Evolutionary conservation across 2,329 filamentous ascomycete genomes (phyloP).

Genomic region (Blastomyces parvus): DNA sequence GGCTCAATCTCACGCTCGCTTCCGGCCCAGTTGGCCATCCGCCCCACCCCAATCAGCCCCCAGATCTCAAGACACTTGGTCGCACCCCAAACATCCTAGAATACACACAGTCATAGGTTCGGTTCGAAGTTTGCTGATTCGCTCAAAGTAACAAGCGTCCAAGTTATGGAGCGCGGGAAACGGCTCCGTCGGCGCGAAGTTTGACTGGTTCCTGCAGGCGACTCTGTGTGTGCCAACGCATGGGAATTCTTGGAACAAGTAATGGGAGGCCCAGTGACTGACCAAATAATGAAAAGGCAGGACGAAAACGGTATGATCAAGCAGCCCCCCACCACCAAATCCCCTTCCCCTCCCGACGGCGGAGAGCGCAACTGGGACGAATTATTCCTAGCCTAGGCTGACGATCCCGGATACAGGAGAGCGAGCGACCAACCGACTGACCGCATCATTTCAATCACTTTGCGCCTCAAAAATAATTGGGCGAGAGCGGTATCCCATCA

Average conservation of each 20-base stretch:
- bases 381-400: not conserved
- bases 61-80: not conserved
- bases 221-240: constrained; percentile 3
- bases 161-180: not conserved
- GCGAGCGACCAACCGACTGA: not conserved
- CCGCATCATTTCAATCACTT: not conserved
- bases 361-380: not conserved
- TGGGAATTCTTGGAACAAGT: not conserved
- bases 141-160: not conserved
- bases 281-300: not conserved
- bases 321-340: too few relatives aligned
- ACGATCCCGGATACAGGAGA: not conserved
- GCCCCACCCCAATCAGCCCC: not conserved
- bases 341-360: not conserved
- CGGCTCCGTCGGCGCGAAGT: not conserved
- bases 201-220: not conserved
- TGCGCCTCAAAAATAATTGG: not conserved
- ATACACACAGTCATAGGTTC: not conserved
- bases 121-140: not conserved
- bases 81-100: too few relatives aligned
- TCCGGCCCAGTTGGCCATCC: not conserved
- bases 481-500: not conserved
- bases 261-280: too few relatives aligned
- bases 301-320: not conserved
- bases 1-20: not conserved